Percentiles rank a stretch among this genome's conserved stretches.
phyloP scores from a whole-genome alignment of 1,284 basidiomycete species.

The Moniliella sp. region DNA sequence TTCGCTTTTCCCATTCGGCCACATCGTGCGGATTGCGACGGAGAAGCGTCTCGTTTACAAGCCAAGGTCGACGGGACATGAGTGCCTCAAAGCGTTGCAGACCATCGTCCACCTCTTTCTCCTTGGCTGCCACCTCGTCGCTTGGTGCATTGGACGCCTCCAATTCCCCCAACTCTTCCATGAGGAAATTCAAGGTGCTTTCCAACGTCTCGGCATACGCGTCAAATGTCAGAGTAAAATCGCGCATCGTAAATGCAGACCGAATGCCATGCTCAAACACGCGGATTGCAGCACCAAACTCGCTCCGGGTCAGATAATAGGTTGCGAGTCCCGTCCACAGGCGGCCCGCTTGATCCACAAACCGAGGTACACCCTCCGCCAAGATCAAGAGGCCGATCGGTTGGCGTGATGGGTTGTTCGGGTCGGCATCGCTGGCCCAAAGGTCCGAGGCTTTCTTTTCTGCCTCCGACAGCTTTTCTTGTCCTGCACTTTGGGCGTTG shows the following conservation, averaged over 20 bases:
- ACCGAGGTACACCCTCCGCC: slow-evolving; percentile 62
- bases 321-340: slow-evolving; percentile 90
- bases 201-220: slow-evolving; percentile 86
- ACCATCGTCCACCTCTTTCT: slow-evolving; percentile 60
- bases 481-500: no score
- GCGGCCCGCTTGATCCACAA: slow-evolving; percentile 85
- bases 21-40: slow-evolving; percentile 91
- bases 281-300: slow-evolving; percentile 65
- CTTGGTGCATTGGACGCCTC: slow-evolving; percentile 7
- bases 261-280: slow-evolving; percentile 74
- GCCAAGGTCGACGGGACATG: slow-evolving; percentile 83
- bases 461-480: no score
- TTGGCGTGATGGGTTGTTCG: slow-evolving; percentile 49
- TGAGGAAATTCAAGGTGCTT: slow-evolving; percentile 68
- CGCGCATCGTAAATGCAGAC: slow-evolving; percentile 70
- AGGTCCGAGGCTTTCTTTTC: neutral
- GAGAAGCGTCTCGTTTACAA: slow-evolving; percentile 83
- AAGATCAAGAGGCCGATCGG: slow-evolving; percentile 69
- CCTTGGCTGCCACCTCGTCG: slow-evolving; percentile 37
- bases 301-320: slow-evolving; percentile 90
- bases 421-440: slow-evolving; percentile 46
- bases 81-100: slow-evolving; percentile 86
- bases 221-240: slow-evolving; percentile 96
- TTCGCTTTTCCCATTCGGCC: slow-evolving; percentile 94
- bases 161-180: slow-evolving; percentile 51